Conservation (phyloP, 2,329 filamentous ascomycete species). For the Botrytis tulipae region DNA sequence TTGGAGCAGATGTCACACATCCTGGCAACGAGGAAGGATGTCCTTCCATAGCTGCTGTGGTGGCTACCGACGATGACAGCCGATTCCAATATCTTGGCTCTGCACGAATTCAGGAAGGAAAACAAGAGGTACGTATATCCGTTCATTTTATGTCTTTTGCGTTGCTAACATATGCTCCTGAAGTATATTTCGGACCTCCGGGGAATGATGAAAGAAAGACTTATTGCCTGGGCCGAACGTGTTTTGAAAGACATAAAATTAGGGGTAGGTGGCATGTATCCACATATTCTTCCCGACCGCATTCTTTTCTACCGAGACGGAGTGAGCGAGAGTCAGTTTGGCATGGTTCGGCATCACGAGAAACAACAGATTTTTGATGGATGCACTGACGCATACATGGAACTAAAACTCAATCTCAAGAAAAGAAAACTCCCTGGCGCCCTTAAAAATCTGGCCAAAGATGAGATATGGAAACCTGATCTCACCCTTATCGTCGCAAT, state of each 20-base stretch:
- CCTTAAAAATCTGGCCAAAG: background rate
- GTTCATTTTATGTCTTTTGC: background rate
- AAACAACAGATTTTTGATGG: background rate
- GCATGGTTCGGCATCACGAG: background rate
- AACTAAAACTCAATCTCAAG: background rate
- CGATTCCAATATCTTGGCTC: background rate
- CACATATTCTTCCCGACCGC: background rate
- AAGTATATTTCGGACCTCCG: background rate
- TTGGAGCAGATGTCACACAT: slow-evolving; percentile 10
- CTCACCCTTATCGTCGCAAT: slow-evolving; percentile 1
- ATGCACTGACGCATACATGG: background rate
- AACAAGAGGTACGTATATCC: background rate
- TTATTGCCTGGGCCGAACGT: background rate
- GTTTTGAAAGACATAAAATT: no score
- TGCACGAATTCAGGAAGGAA: background rate
- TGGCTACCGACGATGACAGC: background rate
- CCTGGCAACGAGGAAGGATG: background rate
- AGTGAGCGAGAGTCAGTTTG: slow-evolving; percentile 2
- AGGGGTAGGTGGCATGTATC: no score
- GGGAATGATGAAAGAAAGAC: background rate
- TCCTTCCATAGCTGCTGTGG: background rate
- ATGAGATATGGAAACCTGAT: background rate
- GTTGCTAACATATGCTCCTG: background rate
- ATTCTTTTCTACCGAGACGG: slow-evolving; percentile 5
- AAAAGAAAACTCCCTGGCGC: no score